Evolutionary conservation across 2,329 filamentous ascomycete genomes (phyloP), one percentile per base, ranked within the genome.

Genomic region (Paraphaeosphaeria minitans): DNA sequence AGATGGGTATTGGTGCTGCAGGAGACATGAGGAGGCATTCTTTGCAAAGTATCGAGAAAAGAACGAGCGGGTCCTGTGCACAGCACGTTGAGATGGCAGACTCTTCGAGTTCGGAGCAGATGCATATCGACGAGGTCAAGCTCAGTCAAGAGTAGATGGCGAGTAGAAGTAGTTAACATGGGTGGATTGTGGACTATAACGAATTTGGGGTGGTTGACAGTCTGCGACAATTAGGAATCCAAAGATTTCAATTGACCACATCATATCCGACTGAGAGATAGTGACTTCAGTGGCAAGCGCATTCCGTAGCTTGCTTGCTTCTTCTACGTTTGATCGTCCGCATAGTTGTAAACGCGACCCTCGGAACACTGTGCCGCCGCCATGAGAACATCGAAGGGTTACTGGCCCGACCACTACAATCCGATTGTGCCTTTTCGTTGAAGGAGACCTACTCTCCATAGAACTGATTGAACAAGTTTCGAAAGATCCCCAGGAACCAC

Each of bases 391-490:
- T 27, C 6, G 24, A 27, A 6, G 24, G 24, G 24, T 27, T 27
- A 6, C 24, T 27, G 24, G 24, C 24, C 24, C 24, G 24, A 27
- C 24, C 6, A 27, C 24, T 27, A 6, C 6, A 27, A 27, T 3
- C 24, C 24, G 24, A 6, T 27, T 3, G 24, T 27, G 24, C 24
- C 24, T 27, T 27, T 4, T 27, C 7, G 13, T 50, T 9, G 33
- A 50, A 24, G 35, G 48, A 8, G 48, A 33, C 6, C 33, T 50
- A 33, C 24, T n/a, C 33, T 50, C 48, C 3, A 27, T 50, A 3
- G 48, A 27, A 16, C 19, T 50, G 21, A 50, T 50, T 39, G 48
- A 50, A 39, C 33, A 50, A 24, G 31, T 39, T 16, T 50, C 48
- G 31, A 39, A 50, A 14, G 8, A 4, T 39, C 5, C 12, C 10